Evolutionary conservation across 225 moss, liverwort and hornwort genomes (phyloP), one percentile per base, ranked within the genome.

Genomic region (Asterella californica): DNA sequence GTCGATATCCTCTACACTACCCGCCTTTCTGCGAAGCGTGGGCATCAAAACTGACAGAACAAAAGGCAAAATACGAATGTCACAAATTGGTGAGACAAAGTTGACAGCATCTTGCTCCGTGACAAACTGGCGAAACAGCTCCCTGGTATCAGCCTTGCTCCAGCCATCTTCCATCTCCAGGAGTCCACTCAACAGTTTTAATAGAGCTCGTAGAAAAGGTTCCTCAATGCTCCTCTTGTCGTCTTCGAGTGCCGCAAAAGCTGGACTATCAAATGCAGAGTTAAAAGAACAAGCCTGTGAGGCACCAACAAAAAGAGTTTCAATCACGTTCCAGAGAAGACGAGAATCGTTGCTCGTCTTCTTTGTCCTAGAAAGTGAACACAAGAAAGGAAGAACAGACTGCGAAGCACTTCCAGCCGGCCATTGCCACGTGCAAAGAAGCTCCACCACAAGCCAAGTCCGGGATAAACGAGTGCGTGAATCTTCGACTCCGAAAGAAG

Each of bases 371-470:
- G 88, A 89, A 50, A 72, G 81, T 52, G 90, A 87, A 72, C 86
- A 88, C 76, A 99, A 83, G 74, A 92, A 91, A 67, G 87, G 86
- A 4, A 95, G 70, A 76, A 92, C 88, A 73, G 87, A 85, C 33
- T 17, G 59, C 75, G 83, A 66, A 72, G 91, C 93, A 81, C 84
- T 88, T 79, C 95, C 91, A 49, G 88, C 90, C 50, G 87, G 85
- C 91, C 97, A 91, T 66, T 92, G 87, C 92, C 91, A 90, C 17
- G 93, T 92, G 88, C 97, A 99, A 57, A 99, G 91, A 49, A 99
- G 87, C 82, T 99, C 97, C 78, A 99, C 84, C 38, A 90, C 85
- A 22, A 95, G 90, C 97, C 97, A 99, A 29, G 81, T 80, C 81
- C 95, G 89, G 61, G 73, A 76, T 59, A 67, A 74, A 7, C 66